Conservation (phyloP, 805 yeast genomes). For the Debaryomyces castellii region DNA sequence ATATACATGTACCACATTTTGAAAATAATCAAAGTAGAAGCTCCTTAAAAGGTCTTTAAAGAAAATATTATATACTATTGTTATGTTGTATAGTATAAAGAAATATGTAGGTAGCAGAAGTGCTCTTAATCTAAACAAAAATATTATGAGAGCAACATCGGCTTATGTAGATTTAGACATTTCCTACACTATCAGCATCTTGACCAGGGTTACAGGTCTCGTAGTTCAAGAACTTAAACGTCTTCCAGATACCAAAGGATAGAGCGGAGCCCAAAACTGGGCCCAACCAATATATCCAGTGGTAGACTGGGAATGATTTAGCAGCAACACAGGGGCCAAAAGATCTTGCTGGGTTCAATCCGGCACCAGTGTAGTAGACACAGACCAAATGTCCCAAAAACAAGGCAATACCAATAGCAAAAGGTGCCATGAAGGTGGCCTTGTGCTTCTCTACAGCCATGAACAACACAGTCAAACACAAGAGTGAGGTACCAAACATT, state of each 20-base stretch:
- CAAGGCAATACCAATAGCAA: constrained; percentile 78
- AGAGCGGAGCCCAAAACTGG: constrained; percentile 71
- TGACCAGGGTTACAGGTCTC: constrained; percentile 70
- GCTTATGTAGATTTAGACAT: no score
- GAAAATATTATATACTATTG: no score
- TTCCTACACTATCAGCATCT: constrained; percentile 52
- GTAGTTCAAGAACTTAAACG: constrained; percentile 64
- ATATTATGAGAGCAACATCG: no score
- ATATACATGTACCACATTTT: no score
- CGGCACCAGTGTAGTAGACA: constrained; percentile 87
- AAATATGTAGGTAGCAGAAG: no score
- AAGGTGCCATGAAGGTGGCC: constrained; percentile 77
- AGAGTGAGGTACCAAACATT: constrained; percentile 72
- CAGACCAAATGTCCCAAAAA: constrained; percentile 80
- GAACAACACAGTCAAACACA: constrained; percentile 76
- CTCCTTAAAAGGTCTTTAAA: no score
- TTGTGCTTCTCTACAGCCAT: constrained; percentile 81
- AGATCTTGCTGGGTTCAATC: constrained; percentile 87
- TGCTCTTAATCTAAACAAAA: no score
- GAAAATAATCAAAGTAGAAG: no score
- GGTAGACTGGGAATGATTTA: constrained; percentile 72
- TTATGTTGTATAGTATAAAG: no score
- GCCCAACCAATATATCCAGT: constrained; percentile 94
- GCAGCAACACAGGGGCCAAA: constrained; percentile 82
- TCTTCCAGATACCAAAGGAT: constrained; percentile 50